A percentile compares a stretch with the other conserved stretches of the same genome.
phyloP scores from a whole-genome alignment of 2,329 filamentous ascomycete species.

The Elsinoe fawcettii region DNA sequence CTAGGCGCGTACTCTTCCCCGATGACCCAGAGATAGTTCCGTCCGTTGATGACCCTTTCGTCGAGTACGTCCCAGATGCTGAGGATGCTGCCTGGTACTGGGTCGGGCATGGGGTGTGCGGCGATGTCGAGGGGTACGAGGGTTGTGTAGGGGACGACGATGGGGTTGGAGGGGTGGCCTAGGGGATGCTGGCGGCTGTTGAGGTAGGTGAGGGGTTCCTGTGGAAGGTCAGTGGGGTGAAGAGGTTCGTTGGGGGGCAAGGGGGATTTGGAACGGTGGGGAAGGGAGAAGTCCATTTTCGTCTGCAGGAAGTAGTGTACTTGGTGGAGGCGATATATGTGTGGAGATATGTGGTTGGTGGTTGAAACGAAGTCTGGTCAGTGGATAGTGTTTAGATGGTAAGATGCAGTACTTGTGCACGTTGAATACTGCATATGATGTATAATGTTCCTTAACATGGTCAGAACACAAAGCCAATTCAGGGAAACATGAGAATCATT shows the following conservation, averaged over 20 bases:
- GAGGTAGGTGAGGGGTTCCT: background rate
- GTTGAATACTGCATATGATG: too few relatives aligned
- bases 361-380: too few relatives aligned
- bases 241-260: too few relatives aligned
- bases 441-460: too few relatives aligned
- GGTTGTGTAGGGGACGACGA: background rate
- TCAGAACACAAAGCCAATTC: too few relatives aligned
- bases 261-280: background rate
- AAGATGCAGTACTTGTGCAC: too few relatives aligned
- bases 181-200: background rate
- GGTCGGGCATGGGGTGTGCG: background rate
- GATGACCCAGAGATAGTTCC: background rate
- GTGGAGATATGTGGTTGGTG: too few relatives aligned
- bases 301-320: too few relatives aligned
- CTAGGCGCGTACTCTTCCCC: background rate
- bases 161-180: constrained; percentile 1
- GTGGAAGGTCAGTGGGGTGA: background rate
- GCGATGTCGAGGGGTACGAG: background rate
- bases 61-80: background rate
- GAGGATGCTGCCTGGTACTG: background rate
- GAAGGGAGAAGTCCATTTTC: background rate
- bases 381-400: too few relatives aligned
- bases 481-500: too few relatives aligned
- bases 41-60: background rate
- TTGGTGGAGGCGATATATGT: too few relatives aligned